phyloP scores from a whole-genome alignment of 805 yeast species.

The Teunomyces aglyptinius region DNA sequence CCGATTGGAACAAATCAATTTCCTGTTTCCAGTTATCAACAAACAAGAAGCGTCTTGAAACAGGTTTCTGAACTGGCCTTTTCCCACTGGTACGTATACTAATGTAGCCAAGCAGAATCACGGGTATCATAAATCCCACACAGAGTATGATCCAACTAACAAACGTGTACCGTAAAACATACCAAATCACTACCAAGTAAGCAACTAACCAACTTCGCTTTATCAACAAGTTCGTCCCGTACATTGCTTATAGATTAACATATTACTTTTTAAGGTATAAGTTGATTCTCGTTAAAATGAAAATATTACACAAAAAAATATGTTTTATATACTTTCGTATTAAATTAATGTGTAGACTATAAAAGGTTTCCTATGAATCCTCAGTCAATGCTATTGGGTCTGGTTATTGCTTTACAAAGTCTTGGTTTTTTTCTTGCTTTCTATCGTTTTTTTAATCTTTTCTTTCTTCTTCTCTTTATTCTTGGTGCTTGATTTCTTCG shows the following conservation, averaged over 20 bases:
- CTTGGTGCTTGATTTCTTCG: conserved; percentile 20
- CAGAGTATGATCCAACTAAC: conserved; percentile 9
- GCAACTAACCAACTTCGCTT: not conserved
- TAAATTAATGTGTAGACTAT: too few relatives aligned
- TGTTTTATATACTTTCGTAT: too few relatives aligned
- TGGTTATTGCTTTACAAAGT: not conserved
- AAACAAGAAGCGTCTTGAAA: conserved; percentile 8
- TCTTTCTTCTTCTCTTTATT: conserved; percentile 17
- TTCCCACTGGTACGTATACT: not conserved
- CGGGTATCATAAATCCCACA: conserved; percentile 1
- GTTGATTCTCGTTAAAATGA: not conserved
- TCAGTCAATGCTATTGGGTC: conserved; percentile 4
- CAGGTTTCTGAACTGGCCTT: not conserved
- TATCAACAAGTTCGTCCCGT: conserved; percentile 2
- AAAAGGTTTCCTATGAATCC: too few relatives aligned
- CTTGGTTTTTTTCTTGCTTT: conserved; percentile 7
- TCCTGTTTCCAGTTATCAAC: conserved; percentile 12
- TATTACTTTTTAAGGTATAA: not conserved
- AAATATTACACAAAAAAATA: conserved; percentile 2
- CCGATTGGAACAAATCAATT: not conserved
- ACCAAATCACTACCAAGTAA: not conserved
- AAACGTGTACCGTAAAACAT: conserved; percentile 9
- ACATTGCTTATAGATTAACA: not conserved
- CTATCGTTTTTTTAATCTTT: conserved; percentile 13
- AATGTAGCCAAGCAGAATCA: not conserved